Conservation (phyloP, 2,329 filamentous ascomycete genomes). For the Aspergillus proliferans region DNA sequence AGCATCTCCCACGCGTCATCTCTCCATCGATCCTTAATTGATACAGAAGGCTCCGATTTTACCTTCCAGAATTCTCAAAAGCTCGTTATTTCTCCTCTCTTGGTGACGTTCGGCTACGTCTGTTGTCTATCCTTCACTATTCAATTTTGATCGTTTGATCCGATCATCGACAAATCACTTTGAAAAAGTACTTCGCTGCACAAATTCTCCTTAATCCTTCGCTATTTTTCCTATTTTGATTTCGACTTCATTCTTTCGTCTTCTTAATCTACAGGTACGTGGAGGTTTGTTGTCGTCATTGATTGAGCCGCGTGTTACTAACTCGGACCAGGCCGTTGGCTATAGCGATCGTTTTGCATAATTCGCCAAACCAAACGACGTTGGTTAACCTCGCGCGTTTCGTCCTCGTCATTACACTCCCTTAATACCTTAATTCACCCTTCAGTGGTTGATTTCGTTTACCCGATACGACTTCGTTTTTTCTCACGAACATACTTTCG, state of each 20-base stretch:
- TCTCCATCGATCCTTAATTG: constrained; percentile 6
- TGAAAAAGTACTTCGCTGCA: constrained; percentile 8
- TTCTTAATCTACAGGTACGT: constrained; percentile 11
- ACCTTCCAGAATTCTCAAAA: constrained; percentile 8
- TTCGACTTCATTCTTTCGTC: constrained; percentile 3
- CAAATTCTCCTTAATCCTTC: constrained; percentile 14
- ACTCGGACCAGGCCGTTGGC: constrained; percentile 3
- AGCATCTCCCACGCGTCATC: constrained; percentile 25
- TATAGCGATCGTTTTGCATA: constrained; percentile 9
- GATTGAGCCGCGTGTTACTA: neutral
- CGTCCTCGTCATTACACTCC: constrained; percentile 12
- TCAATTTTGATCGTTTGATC: constrained; percentile 1
- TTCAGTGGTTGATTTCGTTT: constrained; percentile 20
- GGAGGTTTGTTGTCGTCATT: neutral
- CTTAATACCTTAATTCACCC: constrained; percentile 29
- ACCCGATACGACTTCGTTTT: constrained; percentile 6
- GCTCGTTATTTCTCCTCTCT: constrained; percentile 12
- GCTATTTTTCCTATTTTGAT: constrained; percentile 7
- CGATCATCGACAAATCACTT: neutral
- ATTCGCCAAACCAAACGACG: constrained; percentile 3
- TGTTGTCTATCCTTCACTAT: constrained; percentile 15
- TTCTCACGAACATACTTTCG: neutral
- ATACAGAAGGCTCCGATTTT: neutral
- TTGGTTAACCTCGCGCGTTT: constrained; percentile 10
- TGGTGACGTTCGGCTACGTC: constrained; percentile 17